These are phyloP conservation scores for Protomyces lactucae-debilis DNA, from an alignment of 1,139 yeast genomes.

Conservation along the genomic window DNA sequence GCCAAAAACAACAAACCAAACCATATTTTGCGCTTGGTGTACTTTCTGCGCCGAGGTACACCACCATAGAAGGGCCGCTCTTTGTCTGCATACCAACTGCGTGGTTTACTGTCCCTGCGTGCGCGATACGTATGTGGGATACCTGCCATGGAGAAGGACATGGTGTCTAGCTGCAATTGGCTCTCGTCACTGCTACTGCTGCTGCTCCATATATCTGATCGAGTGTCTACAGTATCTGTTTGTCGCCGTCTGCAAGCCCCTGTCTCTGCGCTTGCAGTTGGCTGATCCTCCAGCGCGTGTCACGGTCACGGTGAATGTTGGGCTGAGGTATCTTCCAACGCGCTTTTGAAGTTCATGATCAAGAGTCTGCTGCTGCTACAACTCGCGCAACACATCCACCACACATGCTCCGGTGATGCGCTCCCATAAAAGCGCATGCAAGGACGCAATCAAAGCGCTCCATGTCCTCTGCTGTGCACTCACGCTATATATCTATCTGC, in stretches of 20 bases:
- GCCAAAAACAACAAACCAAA: too few relatives aligned
- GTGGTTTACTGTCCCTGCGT: conserved; percentile 14
- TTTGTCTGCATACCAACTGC: conserved; percentile 19
- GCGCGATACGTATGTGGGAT: conserved; percentile 14
- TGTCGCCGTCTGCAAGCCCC: too few relatives aligned
- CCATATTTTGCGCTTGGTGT: not conserved
- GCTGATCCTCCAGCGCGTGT: too few relatives aligned
- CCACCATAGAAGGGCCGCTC: conserved; percentile 21
- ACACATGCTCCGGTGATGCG: not conserved
- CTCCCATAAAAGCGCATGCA: not conserved
- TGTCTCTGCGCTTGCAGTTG: too few relatives aligned
- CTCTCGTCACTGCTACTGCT: too few relatives aligned
- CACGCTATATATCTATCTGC: conserved; percentile 49
- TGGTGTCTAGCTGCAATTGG: not conserved
- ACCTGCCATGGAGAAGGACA: conserved; percentile 24
- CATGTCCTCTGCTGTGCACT: not conserved
- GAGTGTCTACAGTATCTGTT: too few relatives aligned
- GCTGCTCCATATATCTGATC: too few relatives aligned
- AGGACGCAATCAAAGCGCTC: not conserved
- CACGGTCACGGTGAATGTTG: too few relatives aligned
- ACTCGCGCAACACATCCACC: not conserved
- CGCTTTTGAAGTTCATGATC: too few relatives aligned
- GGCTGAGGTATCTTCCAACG: too few relatives aligned
- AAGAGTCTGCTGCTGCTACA: not conserved
- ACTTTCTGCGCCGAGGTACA: conserved; percentile 7